Evolutionary conservation across 2,329 filamentous ascomycete genomes (phyloP).

Genomic region (Clarireedia homoeocarpa): DNA sequence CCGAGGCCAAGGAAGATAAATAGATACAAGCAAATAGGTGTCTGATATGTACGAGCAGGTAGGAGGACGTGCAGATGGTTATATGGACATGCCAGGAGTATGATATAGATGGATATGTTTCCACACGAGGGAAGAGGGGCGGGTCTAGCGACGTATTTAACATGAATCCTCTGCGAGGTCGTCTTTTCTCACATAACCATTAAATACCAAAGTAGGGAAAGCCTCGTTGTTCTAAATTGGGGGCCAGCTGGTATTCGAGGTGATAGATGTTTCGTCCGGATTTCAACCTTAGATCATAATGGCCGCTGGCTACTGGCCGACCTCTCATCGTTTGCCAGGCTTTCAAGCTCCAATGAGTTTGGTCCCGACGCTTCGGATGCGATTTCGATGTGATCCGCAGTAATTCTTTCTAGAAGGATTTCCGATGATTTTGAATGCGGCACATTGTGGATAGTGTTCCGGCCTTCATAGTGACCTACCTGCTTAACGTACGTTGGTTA

Average conservation of each 20-base stretch:
- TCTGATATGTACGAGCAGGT: not conserved
- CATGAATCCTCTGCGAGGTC: not conserved
- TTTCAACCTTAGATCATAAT: not conserved
- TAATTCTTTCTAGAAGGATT: slow-evolving; percentile 9
- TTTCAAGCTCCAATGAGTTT: not conserved
- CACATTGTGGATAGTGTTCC: not conserved
- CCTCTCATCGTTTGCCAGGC: not conserved
- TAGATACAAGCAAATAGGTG: not conserved
- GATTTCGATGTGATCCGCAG: slow-evolving; percentile 3
- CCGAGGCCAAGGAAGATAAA: not conserved
- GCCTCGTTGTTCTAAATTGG: slow-evolving; percentile 1
- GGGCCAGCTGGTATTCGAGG: slow-evolving; percentile 1
- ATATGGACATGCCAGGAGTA: too few species aligned
- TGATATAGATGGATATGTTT: too few species aligned
- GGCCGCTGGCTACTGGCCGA: not conserved
- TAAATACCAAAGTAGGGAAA: not conserved
- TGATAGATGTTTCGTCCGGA: slow-evolving; percentile 5
- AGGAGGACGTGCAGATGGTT: too few species aligned
- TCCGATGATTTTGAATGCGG: slow-evolving; percentile 1
- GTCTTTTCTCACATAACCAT: too few species aligned
- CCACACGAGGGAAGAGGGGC: too few species aligned
- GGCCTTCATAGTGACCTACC: not conserved
- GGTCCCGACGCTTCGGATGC: slow-evolving; percentile 8
- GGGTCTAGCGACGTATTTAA: not conserved
- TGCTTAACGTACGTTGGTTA: not conserved